Conservation (phyloP, 345 rosid genomes). For the Populus simonii region DNA sequence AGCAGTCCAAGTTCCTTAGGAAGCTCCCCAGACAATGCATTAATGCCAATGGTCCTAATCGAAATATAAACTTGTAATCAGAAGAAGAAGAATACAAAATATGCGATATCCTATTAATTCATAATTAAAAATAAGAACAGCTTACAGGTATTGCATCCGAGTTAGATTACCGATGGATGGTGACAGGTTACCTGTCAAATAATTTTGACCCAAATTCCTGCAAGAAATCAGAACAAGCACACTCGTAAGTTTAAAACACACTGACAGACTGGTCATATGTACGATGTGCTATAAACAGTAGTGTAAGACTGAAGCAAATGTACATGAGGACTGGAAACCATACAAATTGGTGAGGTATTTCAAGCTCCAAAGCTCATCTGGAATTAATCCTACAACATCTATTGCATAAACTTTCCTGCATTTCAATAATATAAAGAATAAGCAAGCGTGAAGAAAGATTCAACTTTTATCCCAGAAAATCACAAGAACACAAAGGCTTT, state of each 20-base stretch:
- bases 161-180: conserved; percentile 48
- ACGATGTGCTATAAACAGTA: neutral
- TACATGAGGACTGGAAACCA: conserved; percentile 1
- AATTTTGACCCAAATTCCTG: conserved; percentile 50
- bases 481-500: neutral
- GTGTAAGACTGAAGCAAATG: neutral
- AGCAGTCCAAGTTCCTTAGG: conserved; percentile 69
- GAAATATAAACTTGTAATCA: neutral
- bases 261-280: neutral
- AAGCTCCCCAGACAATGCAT: conserved; percentile 60
- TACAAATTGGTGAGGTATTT: conserved; percentile 46
- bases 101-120: neutral
- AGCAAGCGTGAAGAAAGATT: neutral
- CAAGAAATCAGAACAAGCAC: conserved; percentile 1
- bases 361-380: conserved; percentile 53
- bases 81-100: neutral
- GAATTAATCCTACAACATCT: conserved; percentile 37
- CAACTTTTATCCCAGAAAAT: no score
- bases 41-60: conserved; percentile 48
- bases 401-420: conserved; percentile 39
- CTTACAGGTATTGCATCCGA: conserved; percentile 62
- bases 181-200: conserved; percentile 48
- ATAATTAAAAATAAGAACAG: neutral
- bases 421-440: neutral
- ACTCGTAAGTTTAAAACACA: no score